phyloP scores from a whole-genome alignment of 1,284 basidiomycete genomes.

The Gomphus sp. region DNA sequence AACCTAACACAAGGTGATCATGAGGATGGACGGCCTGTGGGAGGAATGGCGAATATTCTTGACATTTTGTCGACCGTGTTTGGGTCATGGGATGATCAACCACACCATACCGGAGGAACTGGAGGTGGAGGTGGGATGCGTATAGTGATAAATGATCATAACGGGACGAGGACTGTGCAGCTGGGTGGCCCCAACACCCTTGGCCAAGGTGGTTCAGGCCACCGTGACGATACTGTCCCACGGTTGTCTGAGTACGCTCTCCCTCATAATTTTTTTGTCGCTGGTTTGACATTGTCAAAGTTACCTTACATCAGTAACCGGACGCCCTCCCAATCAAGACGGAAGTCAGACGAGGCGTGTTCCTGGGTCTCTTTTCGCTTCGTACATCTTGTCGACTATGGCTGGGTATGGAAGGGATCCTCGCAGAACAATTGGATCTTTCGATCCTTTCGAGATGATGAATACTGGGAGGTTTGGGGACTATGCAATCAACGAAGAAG shows the following conservation, averaged over 20 bases:
- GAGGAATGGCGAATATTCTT: constrained; percentile 4
- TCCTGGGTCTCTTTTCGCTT: not conserved
- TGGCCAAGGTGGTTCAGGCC: constrained; percentile 13
- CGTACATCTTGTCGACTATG: constrained; percentile 50
- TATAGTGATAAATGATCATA: constrained; percentile 24
- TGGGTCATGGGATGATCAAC: not conserved
- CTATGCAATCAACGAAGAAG: constrained; percentile 78
- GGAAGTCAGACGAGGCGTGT: not conserved
- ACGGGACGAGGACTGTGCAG: constrained; percentile 31
- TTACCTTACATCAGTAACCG: not conserved
- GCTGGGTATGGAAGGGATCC: constrained; percentile 29
- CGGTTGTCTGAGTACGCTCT: constrained; percentile 22
- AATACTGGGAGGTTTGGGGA: constrained; percentile 59
- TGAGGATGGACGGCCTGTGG: not conserved
- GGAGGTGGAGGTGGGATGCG: constrained; percentile 17
- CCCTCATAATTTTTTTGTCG: not conserved
- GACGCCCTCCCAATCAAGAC: not conserved
- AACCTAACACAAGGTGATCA: not conserved
- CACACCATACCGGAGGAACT: constrained; percentile 5
- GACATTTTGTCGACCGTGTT: not conserved
- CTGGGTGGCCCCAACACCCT: constrained; percentile 32
- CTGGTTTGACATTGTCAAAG: not conserved
- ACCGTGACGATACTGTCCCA: constrained; percentile 15
- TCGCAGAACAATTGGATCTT: constrained; percentile 17
- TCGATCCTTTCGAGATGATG: constrained; percentile 35